phyloP scores from a whole-genome alignment of 192 early-diverging fungal species.

The Thamnidium elegans region DNA sequence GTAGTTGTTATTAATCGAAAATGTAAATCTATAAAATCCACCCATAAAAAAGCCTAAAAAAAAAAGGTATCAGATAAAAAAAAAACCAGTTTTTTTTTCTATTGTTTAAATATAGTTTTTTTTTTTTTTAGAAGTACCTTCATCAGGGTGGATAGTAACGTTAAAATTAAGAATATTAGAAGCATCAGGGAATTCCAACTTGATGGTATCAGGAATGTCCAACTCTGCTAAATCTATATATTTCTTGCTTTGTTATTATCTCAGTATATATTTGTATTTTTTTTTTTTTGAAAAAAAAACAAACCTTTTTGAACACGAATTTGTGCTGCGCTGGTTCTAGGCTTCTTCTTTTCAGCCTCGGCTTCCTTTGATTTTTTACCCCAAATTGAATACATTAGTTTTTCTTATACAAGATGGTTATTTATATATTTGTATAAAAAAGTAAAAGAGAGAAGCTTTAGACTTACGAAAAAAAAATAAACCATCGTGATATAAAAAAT shows the following conservation, averaged over 20 bases:
- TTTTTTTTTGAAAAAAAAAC: not conserved
- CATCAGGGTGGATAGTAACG: constrained; percentile 82
- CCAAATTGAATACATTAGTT: constrained; percentile 82
- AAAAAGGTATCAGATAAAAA: no score
- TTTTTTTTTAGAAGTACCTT: constrained; percentile 50
- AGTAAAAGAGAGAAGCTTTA: not conserved
- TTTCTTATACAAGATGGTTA: constrained; percentile 25
- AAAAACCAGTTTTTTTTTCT: not conserved
- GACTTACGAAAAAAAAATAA: no score
- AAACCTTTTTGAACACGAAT: constrained; percentile 90
- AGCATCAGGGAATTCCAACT: constrained; percentile 71
- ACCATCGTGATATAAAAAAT: no score
- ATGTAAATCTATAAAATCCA: constrained; percentile 79
- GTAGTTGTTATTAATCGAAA: constrained; percentile 83
- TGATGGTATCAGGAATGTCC: constrained; percentile 73
- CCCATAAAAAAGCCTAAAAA: constrained; percentile 78
- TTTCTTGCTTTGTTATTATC: not conserved
- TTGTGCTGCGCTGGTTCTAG: constrained; percentile 80
- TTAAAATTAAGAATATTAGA: constrained; percentile 81
- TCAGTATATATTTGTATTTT: not conserved
- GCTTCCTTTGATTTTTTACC: constrained; percentile 78
- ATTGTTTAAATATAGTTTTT: not conserved
- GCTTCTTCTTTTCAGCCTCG: constrained; percentile 68
- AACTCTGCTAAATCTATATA: constrained; percentile 79
- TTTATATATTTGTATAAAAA: not conserved